Conservation (phyloP, 2,329 filamentous ascomycete genomes). For the Zarea fungicola region DNA sequence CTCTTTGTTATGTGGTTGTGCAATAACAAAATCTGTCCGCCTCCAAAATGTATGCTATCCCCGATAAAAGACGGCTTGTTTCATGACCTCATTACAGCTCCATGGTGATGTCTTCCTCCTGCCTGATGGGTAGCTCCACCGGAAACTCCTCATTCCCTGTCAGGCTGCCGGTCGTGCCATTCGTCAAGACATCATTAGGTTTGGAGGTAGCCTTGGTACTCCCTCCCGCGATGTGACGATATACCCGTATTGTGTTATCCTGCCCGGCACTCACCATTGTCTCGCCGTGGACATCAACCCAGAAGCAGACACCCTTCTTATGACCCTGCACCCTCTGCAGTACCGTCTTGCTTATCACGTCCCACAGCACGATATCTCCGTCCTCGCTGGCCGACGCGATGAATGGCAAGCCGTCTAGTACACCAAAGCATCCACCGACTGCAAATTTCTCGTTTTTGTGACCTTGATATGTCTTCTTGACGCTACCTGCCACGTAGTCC, state of each 20-base stretch:
- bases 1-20: no score
- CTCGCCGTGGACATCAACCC: conserved; percentile 55
- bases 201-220: conserved; percentile 18
- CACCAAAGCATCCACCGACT: conserved; percentile 77
- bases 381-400: conserved; percentile 84
- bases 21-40: not conserved
- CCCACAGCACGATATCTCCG: conserved; percentile 81
- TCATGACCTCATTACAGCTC: conserved; percentile 22
- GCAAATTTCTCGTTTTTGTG: conserved; percentile 81
- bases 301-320: conserved; percentile 56
- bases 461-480: conserved; percentile 96
- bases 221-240: conserved; percentile 27
- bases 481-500: conserved; percentile 88
- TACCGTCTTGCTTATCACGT: conserved; percentile 78
- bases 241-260: conserved; percentile 49
- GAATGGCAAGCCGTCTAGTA: conserved; percentile 48
- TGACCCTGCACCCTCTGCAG: conserved; percentile 60
- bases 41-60: not conserved
- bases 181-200: conserved; percentile 28
- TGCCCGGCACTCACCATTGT: conserved; percentile 54
- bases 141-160: conserved; percentile 51
- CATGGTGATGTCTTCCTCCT: conserved; percentile 35
- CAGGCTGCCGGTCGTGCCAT: conserved; percentile 21
- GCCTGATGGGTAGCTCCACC: conserved; percentile 41
- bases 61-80: no score